phyloP scores from a whole-genome alignment of 1,284 basidiomycete genomes.

The Sphagnurus paluster region DNA sequence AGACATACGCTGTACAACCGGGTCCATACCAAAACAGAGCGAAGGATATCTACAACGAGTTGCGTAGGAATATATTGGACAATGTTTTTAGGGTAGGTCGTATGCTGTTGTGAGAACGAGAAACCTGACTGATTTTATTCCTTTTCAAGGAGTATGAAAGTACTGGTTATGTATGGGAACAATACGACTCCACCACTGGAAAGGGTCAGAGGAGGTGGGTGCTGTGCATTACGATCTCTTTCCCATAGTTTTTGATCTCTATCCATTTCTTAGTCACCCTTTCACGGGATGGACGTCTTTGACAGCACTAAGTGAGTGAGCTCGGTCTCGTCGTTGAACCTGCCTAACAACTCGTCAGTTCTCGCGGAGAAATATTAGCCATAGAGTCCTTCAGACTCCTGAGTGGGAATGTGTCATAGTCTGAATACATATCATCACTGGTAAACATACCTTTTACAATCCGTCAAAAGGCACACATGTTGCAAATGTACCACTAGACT shows the following conservation, averaged over 20 bases:
- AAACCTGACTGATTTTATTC: slow-evolving; percentile 5
- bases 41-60: slow-evolving; percentile 73
- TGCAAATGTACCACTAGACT: no score
- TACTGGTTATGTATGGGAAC: slow-evolving; percentile 96
- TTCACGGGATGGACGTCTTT: slow-evolving; percentile 94
- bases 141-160: slow-evolving; percentile 78
- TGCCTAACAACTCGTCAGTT: slow-evolving; percentile 34
- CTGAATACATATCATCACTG: not conserved
- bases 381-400: not conserved
- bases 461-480: no score
- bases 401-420: no score
- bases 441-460: no score
- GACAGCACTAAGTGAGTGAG: slow-evolving; percentile 54
- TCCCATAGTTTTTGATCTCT: slow-evolving; percentile 8
- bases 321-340: not conserved
- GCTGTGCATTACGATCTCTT: slow-evolving; percentile 8
- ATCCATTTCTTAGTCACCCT: slow-evolving; percentile 63
- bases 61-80: slow-evolving; percentile 80
- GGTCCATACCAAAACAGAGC: slow-evolving; percentile 82
- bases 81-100: slow-evolving; percentile 79
- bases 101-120: not conserved
- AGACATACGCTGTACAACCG: slow-evolving; percentile 79
- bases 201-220: slow-evolving; percentile 79
- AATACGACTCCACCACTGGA: slow-evolving; percentile 85
- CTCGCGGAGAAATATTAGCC: slow-evolving; percentile 58